These are phyloP conservation scores for Pseudocercospora musae DNA, from an alignment of 2,329 filamentous ascomycete genomes.

Conservation along the genomic window DNA sequence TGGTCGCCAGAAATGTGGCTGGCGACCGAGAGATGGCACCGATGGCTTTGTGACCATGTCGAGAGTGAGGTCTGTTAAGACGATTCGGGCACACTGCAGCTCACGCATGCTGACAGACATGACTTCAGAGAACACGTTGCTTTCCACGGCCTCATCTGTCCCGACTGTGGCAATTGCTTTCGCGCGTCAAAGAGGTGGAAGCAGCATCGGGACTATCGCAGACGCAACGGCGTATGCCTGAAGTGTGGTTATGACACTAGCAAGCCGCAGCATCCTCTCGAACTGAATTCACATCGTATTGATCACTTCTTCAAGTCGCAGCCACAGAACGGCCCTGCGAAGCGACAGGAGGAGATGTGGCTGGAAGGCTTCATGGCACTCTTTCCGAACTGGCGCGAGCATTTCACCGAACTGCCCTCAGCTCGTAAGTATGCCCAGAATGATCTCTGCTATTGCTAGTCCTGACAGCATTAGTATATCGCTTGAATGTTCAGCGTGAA, in stretches of 20 bases:
- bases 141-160: neutral
- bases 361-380: too few species aligned
- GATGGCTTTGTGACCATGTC: neutral
- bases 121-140: neutral
- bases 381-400: too few species aligned
- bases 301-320: too few species aligned
- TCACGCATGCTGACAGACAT: neutral
- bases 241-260: neutral
- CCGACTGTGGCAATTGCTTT: neutral
- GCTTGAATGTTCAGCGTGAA: too few species aligned
- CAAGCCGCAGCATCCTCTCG: neutral
- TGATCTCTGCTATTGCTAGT: too few species aligned
- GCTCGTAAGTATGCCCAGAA: too few species aligned
- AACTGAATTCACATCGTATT: neutral
- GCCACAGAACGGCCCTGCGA: too few species aligned
- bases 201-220: neutral
- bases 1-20: too few species aligned
- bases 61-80: neutral
- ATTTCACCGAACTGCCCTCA: too few species aligned
- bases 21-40: too few species aligned
- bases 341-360: too few species aligned
- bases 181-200: neutral
- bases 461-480: too few species aligned
- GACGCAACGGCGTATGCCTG: neutral
- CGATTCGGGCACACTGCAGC: neutral